Evolutionary conservation across 768 basidiomycete species (phyloP).

Genomic region (Termitomyces sp.): DNA sequence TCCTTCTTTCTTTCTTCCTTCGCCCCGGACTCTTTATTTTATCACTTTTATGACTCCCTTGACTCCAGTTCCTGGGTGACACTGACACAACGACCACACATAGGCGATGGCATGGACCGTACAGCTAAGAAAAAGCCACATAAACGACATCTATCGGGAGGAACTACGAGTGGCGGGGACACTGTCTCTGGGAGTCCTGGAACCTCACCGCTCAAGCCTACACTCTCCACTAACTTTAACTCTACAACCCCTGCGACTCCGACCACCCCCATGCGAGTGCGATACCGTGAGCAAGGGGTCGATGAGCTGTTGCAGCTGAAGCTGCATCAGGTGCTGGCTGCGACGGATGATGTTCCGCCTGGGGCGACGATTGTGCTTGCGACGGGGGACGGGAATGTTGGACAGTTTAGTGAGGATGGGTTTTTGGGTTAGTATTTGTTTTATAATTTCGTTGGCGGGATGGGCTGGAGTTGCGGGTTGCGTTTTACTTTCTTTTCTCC

Average conservation of each 20-base stretch:
- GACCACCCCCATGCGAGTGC: slow-evolving; percentile 32
- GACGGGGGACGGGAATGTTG: slow-evolving; percentile 90
- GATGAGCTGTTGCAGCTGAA: slow-evolving; percentile 95
- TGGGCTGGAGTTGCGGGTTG: too few relatives aligned
- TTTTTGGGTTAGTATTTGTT: slow-evolving; percentile 38
- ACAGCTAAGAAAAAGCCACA: slow-evolving; percentile 17
- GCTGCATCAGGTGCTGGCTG: slow-evolving; percentile 80
- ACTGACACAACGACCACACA: background rate
- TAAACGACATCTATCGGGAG: slow-evolving; percentile 9
- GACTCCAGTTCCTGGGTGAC: too few relatives aligned
- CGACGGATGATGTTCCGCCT: slow-evolving; percentile 58
- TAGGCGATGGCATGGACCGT: slow-evolving; percentile 57
- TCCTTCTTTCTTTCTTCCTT: background rate
- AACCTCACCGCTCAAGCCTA: background rate
- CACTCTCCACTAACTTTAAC: background rate
- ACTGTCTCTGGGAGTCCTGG: background rate
- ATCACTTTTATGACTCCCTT: too few relatives aligned
- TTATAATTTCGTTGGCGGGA: background rate
- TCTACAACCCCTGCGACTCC: background rate
- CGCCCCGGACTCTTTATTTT: background rate
- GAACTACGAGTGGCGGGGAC: slow-evolving; percentile 10
- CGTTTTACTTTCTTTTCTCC: background rate
- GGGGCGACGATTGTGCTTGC: slow-evolving; percentile 85
- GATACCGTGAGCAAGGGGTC: slow-evolving; percentile 89
- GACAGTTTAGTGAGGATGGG: slow-evolving; percentile 91